Conservation (phyloP, 305 asterid species). For the Rubia tinctorum region DNA sequence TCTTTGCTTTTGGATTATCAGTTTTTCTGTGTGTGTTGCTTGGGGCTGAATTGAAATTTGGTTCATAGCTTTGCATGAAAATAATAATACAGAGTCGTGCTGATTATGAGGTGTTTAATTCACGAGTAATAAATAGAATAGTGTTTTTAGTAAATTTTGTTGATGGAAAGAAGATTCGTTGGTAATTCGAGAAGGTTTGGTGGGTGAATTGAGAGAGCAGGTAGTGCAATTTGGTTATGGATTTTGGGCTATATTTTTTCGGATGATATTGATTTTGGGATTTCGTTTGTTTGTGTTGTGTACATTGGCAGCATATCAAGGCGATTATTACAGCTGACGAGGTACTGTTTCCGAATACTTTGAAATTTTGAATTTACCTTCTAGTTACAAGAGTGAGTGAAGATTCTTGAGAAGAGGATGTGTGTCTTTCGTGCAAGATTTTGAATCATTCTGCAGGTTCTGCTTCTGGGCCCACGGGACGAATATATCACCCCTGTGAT, state of each 20-base stretch:
- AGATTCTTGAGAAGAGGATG: not conserved
- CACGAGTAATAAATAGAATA: not conserved
- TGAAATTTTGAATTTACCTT: not conserved
- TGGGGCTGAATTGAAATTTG: not conserved
- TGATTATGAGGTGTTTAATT: not conserved
- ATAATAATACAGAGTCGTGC: not conserved
- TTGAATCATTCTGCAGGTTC: conserved; percentile 39
- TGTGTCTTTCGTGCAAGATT: not conserved
- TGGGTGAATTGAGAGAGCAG: not conserved
- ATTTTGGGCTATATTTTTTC: not conserved
- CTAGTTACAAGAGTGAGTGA: not conserved
- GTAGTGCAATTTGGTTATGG: not conserved
- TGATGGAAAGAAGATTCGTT: not conserved
- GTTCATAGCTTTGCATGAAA: not conserved
- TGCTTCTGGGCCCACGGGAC: conserved; percentile 79
- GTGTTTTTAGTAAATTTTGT: not conserved
- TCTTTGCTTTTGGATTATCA: not conserved
- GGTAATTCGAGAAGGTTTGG: not conserved
- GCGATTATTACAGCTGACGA: conserved; percentile 91
- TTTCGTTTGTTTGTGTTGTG: conserved; percentile 14
- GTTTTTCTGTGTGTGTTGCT: not conserved
- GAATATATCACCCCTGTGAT: conserved; percentile 71
- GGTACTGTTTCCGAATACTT: conserved; percentile 32
- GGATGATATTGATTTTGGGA: not conserved
- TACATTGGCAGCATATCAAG: conserved; percentile 80